Conservation (phyloP, 2,329 filamentous ascomycete species). For the Scedosporium dehoogii region DNA sequence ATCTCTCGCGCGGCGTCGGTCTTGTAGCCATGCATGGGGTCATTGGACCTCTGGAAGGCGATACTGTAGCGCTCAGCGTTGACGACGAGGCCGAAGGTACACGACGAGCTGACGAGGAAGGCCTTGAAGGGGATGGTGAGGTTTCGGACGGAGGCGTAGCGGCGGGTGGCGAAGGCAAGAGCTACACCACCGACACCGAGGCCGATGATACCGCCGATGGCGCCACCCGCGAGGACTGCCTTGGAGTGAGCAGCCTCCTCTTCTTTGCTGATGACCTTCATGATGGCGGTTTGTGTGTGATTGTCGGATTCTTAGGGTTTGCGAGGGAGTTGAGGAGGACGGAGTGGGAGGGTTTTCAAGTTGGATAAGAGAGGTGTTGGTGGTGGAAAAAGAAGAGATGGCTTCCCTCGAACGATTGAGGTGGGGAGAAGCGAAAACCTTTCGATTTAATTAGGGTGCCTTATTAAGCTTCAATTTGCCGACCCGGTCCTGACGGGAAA, state of each 20-base stretch:
- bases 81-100: conserved; percentile 82
- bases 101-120: conserved; percentile 75
- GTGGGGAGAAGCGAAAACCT: background rate
- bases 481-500: background rate
- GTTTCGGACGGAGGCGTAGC: conserved; percentile 67
- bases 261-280: conserved; percentile 95
- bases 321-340: background rate
- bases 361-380: background rate
- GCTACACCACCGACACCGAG: conserved; percentile 56
- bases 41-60: conserved; percentile 57
- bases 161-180: conserved; percentile 56
- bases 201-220: conserved; percentile 61
- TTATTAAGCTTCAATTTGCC: background rate
- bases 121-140: conserved; percentile 84
- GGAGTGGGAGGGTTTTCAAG: background rate
- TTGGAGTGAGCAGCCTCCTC: conserved; percentile 81
- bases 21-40: conserved; percentile 58
- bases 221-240: conserved; percentile 69
- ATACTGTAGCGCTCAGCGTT: conserved; percentile 63
- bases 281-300: conserved; percentile 30
- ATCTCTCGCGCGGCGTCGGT: conserved; percentile 49
- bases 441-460: background rate
- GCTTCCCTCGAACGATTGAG: background rate
- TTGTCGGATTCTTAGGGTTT: background rate
- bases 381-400: background rate